phyloP scores from a whole-genome alignment of 495 filamentous ascomycete genomes.

The Xylaria cubensis region DNA sequence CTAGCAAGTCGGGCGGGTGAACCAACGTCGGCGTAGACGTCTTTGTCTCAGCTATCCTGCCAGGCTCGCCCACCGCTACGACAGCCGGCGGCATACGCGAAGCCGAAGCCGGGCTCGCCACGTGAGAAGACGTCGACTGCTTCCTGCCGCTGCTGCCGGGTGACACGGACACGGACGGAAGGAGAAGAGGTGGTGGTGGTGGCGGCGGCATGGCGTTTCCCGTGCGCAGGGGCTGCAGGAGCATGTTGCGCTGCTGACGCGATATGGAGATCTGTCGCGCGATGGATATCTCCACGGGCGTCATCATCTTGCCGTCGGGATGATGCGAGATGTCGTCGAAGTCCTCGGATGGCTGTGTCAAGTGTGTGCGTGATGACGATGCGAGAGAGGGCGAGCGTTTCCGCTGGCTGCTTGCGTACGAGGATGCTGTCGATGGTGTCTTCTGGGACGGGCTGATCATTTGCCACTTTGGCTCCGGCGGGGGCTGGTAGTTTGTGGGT shows the following conservation, averaged over 20 bases:
- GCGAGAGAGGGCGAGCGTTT: conserved; percentile 42
- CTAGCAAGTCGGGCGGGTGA: conserved; percentile 31
- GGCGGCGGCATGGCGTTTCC: conserved; percentile 5
- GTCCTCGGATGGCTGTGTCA: conserved; percentile 42
- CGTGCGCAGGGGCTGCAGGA: conserved; percentile 49
- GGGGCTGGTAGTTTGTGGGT: conserved; percentile 40
- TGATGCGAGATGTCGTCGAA: conserved; percentile 45
- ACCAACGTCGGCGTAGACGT: conserved; percentile 45
- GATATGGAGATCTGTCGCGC: conserved; percentile 66
- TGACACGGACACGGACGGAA: conserved; percentile 7
- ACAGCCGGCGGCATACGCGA: conserved; percentile 28
- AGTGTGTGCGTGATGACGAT: conserved; percentile 39
- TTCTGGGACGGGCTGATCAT: conserved; percentile 52
- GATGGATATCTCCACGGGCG: conserved; percentile 62
- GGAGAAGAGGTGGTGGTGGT: background rate
- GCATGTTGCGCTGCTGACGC: conserved; percentile 54
- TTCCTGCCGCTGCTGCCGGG: conserved; percentile 4
- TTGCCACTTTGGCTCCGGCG: conserved; percentile 57
- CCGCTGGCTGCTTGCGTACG: conserved; percentile 36
- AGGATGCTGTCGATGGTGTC: conserved; percentile 36
- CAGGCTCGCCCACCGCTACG: conserved; percentile 36
- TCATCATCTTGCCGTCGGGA: conserved; percentile 36
- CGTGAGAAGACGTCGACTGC: conserved; percentile 8
- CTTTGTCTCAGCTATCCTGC: conserved; percentile 47
- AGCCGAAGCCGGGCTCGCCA: conserved; percentile 14